These are phyloP conservation scores for Sphaerobolus stellatus DNA, from an alignment of 1,284 basidiomycete genomes.

Conservation along the genomic window DNA sequence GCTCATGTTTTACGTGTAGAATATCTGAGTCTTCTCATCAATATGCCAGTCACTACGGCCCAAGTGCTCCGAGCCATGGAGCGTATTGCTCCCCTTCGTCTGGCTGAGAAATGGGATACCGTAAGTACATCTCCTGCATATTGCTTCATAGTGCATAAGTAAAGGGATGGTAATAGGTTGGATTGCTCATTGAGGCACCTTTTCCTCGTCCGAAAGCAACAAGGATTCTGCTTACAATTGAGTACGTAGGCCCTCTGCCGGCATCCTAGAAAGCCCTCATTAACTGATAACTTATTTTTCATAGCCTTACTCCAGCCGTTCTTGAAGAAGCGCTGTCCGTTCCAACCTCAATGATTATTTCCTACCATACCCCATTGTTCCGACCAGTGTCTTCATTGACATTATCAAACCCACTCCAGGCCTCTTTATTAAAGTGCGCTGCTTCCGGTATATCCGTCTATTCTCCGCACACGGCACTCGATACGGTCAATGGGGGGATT, in stretches of 20 bases:
- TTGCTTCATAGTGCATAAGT: background rate
- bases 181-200: slow-evolving; percentile 84
- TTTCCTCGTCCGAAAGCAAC: slow-evolving; percentile 54
- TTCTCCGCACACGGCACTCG: slow-evolving; percentile 84
- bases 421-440: slow-evolving; percentile 75
- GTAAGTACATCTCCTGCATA: slow-evolving; percentile 45
- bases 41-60: background rate
- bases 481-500: slow-evolving; percentile 79
- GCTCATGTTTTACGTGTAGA: background rate
- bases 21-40: background rate
- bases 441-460: slow-evolving; percentile 85
- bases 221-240: slow-evolving; percentile 79
- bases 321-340: slow-evolving; percentile 70
- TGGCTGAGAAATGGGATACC: slow-evolving; percentile 91
- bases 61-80: slow-evolving; percentile 55
- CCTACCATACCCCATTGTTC: slow-evolving; percentile 94
- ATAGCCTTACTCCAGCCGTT: slow-evolving; percentile 78
- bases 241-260: slow-evolving; percentile 52
- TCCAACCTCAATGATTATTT: slow-evolving; percentile 66
- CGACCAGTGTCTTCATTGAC: slow-evolving; percentile 77
- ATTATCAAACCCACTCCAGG: slow-evolving; percentile 75
- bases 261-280: slow-evolving; percentile 3
- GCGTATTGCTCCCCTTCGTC: slow-evolving; percentile 78
- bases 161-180: slow-evolving; percentile 58
- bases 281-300: slow-evolving; percentile 4